phyloP scores from a whole-genome alignment of 306 rosid genomes.

The cucumber (Cucumis sativus) region DNA sequence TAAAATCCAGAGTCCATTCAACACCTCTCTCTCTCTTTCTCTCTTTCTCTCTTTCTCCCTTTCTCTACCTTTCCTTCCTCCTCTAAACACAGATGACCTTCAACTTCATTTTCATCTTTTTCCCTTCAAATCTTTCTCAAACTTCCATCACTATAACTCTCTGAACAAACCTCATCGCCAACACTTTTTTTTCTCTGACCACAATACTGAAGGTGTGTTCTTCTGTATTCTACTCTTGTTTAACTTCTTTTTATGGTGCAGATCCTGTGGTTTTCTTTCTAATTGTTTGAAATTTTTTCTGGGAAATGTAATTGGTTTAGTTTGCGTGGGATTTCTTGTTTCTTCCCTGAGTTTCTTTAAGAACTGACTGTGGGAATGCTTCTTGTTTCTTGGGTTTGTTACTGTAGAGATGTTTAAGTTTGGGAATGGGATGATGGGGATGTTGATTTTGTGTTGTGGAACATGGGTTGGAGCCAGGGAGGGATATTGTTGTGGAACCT shows the following conservation, averaged over 20 bases:
- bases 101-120: background rate
- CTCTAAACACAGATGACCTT: background rate
- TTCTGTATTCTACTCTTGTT: background rate
- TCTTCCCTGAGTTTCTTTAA: slow-evolving; percentile 9
- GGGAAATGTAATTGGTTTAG: background rate
- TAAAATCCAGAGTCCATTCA: background rate
- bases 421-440: slow-evolving; percentile 39
- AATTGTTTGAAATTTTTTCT: background rate
- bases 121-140: background rate
- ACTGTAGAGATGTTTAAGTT: slow-evolving; percentile 23
- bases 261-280: background rate
- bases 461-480: slow-evolving; percentile 42
- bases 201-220: background rate
- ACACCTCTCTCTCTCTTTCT: background rate
- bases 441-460: slow-evolving; percentile 55
- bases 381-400: slow-evolving; percentile 35
- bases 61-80: background rate
- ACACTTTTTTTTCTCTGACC: background rate
- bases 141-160: background rate
- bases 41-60: background rate
- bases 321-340: background rate
- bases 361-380: slow-evolving; percentile 34
- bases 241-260: background rate
- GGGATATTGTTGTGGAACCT: slow-evolving; percentile 19
- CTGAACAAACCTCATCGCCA: background rate